phyloP scores from a whole-genome alignment of 2,329 filamentous ascomycete species.

The Aspergillus awamori region DNA sequence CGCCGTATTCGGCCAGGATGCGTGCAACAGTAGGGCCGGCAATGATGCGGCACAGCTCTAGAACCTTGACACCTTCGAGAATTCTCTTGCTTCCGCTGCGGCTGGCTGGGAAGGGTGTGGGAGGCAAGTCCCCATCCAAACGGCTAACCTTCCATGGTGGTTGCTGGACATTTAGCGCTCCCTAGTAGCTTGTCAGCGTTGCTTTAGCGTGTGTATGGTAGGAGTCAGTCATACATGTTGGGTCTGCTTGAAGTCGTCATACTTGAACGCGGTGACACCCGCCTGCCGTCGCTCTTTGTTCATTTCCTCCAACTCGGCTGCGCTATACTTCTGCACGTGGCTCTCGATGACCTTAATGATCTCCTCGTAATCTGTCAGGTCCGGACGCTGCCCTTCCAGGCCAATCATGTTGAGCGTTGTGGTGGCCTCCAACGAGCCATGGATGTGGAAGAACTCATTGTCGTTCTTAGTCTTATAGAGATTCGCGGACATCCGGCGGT shows the following conservation, averaged over 20 bases:
- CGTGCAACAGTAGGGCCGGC: conserved; percentile 71
- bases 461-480: conserved; percentile 68
- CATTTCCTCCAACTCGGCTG: conserved; percentile 59
- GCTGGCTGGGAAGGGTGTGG: conserved; percentile 34
- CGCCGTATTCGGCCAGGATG: conserved; percentile 71
- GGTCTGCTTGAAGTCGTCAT: conserved; percentile 62
- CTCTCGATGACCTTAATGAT: conserved; percentile 63
- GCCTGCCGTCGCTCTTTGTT: conserved; percentile 62
- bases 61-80: conserved; percentile 66
- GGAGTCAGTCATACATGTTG: conserved; percentile 49
- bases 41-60: conserved; percentile 74
- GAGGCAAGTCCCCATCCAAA: conserved; percentile 31
- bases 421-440: conserved; percentile 72
- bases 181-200: conserved; percentile 20
- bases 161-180: conserved; percentile 39
- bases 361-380: conserved; percentile 62
- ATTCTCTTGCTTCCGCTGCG: conserved; percentile 36
- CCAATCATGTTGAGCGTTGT: conserved; percentile 72
- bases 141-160: conserved; percentile 41
- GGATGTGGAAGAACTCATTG: conserved; percentile 73
- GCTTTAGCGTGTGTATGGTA: background rate
- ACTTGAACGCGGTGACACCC: conserved; percentile 62
- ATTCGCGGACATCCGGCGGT: conserved; percentile 72
- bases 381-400: conserved; percentile 62
- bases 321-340: conserved; percentile 59